Conservation (phyloP, 2,329 filamentous ascomycete genomes). For the Sporothrix protearum region DNA sequence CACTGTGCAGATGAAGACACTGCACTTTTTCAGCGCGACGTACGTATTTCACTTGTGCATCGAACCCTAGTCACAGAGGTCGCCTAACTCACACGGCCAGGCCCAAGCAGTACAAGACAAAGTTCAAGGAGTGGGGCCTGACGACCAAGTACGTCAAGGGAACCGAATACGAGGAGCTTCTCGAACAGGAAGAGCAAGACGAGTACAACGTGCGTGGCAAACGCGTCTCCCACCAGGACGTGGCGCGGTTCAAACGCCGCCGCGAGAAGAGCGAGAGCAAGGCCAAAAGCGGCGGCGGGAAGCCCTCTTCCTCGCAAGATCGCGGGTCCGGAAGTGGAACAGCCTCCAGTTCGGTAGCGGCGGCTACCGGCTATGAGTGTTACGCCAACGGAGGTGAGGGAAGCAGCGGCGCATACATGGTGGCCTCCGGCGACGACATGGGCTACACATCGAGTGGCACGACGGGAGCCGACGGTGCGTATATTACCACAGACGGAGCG, state of each 20-base stretch:
- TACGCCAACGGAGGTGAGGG: not conserved
- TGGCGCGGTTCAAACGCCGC: slow-evolving; percentile 25
- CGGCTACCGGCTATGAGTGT: not conserved
- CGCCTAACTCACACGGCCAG: not conserved
- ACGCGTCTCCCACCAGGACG: slow-evolving; percentile 20
- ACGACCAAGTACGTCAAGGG: slow-evolving; percentile 37
- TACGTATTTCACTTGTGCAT: slow-evolving; percentile 25
- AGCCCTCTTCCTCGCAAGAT: not conserved
- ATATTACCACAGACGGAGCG: not conserved
- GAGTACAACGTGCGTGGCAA: slow-evolving; percentile 33
- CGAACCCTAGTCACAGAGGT: not conserved
- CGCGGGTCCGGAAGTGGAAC: too few species aligned
- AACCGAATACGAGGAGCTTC: slow-evolving; percentile 36
- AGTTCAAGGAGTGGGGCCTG: slow-evolving; percentile 37
- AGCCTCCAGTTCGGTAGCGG: not conserved
- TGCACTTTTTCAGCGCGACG: slow-evolving; percentile 35
- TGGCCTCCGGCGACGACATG: not conserved
- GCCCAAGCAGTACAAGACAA: slow-evolving; percentile 35
- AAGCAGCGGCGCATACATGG: not conserved
- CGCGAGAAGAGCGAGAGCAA: slow-evolving; percentile 20
- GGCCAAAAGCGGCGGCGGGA: not conserved
- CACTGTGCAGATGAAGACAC: slow-evolving; percentile 37
- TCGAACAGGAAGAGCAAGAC: slow-evolving; percentile 32
- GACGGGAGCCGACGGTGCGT: not conserved
- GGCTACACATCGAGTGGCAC: not conserved